Conservation (phyloP, 2,329 filamentous ascomycete species). For the Pseudocercospora cruenta region DNA sequence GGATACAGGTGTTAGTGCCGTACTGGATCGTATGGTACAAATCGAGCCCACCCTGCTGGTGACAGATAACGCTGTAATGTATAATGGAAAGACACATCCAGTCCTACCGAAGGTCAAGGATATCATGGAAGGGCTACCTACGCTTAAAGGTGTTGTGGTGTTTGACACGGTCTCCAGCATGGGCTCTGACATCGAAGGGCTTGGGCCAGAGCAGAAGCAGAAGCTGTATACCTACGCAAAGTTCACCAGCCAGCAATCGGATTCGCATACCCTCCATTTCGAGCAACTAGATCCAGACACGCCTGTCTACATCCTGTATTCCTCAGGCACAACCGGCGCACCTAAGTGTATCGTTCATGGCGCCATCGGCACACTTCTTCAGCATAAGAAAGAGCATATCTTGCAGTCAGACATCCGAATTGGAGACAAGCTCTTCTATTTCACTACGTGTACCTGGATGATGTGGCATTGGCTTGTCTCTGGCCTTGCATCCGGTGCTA, state of each 20-base stretch:
- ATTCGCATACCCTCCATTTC: constrained; percentile 55
- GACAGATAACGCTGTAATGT: constrained; percentile 83
- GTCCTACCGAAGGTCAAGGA: constrained; percentile 77
- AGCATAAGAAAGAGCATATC: constrained; percentile 96
- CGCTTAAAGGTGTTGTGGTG: constrained; percentile 71
- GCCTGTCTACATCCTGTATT: constrained; percentile 92
- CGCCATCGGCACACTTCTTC: constrained; percentile 83
- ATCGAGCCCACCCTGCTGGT: constrained; percentile 83
- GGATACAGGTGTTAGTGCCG: constrained; percentile 88
- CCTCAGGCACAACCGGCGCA: constrained; percentile 81
- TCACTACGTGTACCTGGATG: constrained; percentile 97
- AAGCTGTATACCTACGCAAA: constrained; percentile 30
- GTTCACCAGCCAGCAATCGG: constrained; percentile 46
- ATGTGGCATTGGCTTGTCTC: constrained; percentile 99
- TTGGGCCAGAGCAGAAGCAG: constrained; percentile 15
- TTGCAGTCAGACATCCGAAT: constrained; percentile 81
- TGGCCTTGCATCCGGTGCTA: constrained; percentile 78
- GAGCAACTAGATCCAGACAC: constrained; percentile 80
- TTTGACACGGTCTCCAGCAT: constrained; percentile 65
- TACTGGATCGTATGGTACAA: constrained; percentile 83
- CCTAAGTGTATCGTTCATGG: constrained; percentile 97
- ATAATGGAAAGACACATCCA: constrained; percentile 90
- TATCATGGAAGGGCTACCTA: constrained; percentile 69
- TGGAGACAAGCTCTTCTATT: constrained; percentile 81
- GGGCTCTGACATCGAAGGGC: constrained; percentile 38